Base-by-base conservation (phyloP, 2,329 filamentous ascomycete species). In the Acrocalymma vagum region DNA sequence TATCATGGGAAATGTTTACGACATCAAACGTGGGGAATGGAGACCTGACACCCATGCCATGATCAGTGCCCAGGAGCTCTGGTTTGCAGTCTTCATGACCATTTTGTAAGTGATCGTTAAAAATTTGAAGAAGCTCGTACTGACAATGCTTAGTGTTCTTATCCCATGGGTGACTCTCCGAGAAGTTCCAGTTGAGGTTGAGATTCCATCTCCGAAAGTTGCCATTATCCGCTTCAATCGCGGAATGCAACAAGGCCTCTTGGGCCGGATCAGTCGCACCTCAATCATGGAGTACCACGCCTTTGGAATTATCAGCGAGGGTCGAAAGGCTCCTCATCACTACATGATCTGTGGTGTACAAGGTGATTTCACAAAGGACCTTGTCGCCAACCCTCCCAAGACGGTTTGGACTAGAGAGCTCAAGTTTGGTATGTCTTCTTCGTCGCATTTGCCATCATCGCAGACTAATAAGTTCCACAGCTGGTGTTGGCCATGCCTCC, bases 291-390 rank as follows among this genome's bases (percentile, higher is more conserved):
- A 68, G 50, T 68, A 68, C 34, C 64, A 68, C 30, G 64, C 64
- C 6, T 68, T 68, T 31, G 64, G 64, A 3, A 67, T 68, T 47
- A 68, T 68, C 35, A 68, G 64, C 38, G 60, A 63, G 37, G 61
- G 63, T 13, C 51, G 58, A 11, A 60, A 67, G 18, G 46, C 62
- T 5, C 41, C 42, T 1, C 40, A 56, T 32, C 64, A 68, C 29
- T 68, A 68, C 48, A 65, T 68, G 63, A 63, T 68, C 33, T 68
- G 64, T 25, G 64, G 64, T 41, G 64, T 68, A 7, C 64, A 68
- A 41, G 64, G 64, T n/a, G 64, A 68, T 45, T 68, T 68, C 33
- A 68, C 64, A 3, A 60, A 51, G 20, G 45, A 56, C 6, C 58
- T 68, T 9, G 64, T 68, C 18, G 51, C 51, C 15, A 55, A 67